Evolutionary conservation across 345 rosid species (phyloP), one percentile per base, ranked within the genome.

Genomic region (Limnanthes douglasii): DNA sequence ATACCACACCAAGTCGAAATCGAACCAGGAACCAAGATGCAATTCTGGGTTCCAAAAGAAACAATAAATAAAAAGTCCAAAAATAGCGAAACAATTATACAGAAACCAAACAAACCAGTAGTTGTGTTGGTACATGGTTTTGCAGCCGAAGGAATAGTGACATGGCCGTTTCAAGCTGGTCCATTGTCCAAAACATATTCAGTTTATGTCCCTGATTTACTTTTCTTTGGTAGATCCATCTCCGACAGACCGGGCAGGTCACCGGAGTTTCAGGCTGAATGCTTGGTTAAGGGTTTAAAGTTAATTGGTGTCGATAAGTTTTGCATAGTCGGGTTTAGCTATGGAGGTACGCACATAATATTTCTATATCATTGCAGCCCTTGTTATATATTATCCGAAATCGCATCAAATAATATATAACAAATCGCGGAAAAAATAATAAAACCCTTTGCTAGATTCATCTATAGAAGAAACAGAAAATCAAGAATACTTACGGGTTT

Each of bases 81-180:
- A 21, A 8, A 17, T 21, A 11, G 3, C 17, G 19, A 5, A n/a
- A 40, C 38, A 1, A 17, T 34, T 34, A 45, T 65, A 40, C 56
- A 28, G 3, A 72, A 60, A 41, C 94, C 92, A 5, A 57, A 24
- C 9, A 86, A 88, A 46, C 93, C 90, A 6, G 93, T 43, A 0
- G 58, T 88, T n/a, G 65, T 83, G 13, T 56, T 88, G 10, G 68
- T 88, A 39, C 97, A 88, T 31, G 97, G 97, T 11, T 88, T 88
- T 36, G 95, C 97, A 0, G 81, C 65, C 1, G 97, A 88, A 32
- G 97, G 95, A 0, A 68, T 88, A 5, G 81, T 83, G 41, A 88
- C 93, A 2, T 88, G 95, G 93, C 97, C 82, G 54, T 88, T 88
- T 62, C 97, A 88, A 62, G 86, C 74, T 1, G 93, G 95, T 15